These are phyloP conservation scores for Cinchona pubescens DNA, from an alignment of 257 asterid species.

Conservation along the genomic window DNA sequence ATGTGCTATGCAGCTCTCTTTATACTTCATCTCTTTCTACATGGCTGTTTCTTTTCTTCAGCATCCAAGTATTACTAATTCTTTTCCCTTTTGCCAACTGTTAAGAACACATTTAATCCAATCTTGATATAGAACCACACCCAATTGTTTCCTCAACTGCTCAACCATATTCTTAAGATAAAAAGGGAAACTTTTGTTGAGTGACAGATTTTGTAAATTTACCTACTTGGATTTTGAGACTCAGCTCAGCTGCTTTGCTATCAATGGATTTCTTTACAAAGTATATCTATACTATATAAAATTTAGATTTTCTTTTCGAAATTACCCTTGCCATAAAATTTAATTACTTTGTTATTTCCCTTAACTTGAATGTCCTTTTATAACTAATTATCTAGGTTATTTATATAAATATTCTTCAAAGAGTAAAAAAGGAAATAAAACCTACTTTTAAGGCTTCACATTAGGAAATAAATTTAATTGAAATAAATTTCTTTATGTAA, in stretches of 20 bases:
- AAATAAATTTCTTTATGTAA: too few species aligned
- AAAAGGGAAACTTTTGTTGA: neutral
- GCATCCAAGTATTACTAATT: neutral
- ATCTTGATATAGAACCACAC: neutral
- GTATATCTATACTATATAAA: too few species aligned
- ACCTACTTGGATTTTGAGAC: neutral
- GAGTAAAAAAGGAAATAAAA: too few species aligned
- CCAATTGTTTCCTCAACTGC: neutral
- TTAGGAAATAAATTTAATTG: too few species aligned
- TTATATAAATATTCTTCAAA: too few species aligned
- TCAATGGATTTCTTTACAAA: neutral
- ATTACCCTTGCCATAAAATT: too few species aligned
- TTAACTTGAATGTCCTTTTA: too few species aligned
- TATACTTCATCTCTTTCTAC: neutral
- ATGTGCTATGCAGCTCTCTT: neutral
- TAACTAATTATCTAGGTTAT: too few species aligned
- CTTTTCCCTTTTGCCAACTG: neutral
- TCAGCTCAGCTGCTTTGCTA: neutral
- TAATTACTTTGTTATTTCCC: too few species aligned
- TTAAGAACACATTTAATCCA: neutral
- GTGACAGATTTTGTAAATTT: neutral
- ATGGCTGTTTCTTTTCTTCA: neutral
- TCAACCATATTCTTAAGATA: neutral
- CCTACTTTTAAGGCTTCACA: too few species aligned
- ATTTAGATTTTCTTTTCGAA: too few species aligned